Conservation (phyloP, 2,329 filamentous ascomycete species). For the Aspergillaceae sp. region DNA sequence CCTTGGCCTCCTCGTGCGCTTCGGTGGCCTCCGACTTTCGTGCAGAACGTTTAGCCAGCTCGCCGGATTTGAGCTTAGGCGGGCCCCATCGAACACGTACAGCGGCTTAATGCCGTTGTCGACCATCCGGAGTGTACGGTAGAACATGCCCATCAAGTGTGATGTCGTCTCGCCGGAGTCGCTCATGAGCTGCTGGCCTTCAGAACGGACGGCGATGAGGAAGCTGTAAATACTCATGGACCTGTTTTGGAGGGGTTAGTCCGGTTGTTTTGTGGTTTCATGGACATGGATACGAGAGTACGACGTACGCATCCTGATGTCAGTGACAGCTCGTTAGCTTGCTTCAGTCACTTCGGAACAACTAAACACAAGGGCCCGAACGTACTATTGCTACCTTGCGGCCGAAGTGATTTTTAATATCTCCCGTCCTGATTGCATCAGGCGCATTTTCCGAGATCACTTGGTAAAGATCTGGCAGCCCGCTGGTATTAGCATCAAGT, state of each 20-base stretch:
- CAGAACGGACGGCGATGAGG: conserved; percentile 91
- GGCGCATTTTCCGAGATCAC: conserved; percentile 89
- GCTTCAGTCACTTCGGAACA: neutral
- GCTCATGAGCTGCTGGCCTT: conserved; percentile 91
- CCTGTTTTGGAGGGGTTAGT: conserved; percentile 32
- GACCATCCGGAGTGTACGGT: conserved; percentile 93
- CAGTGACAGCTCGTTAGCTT: neutral
- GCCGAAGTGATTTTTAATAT: conserved; percentile 98
- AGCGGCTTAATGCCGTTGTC: conserved; percentile 98
- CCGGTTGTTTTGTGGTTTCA: neutral
- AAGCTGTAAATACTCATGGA: conserved; percentile 99
- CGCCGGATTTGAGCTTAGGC: conserved; percentile 93
- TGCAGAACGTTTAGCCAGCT: conserved; percentile 91
- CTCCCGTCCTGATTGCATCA: conserved; percentile 89
- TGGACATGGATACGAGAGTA: too few relatives aligned
- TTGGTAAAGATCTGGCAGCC: conserved; percentile 54
- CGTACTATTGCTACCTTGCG: conserved; percentile 94
- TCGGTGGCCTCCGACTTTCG: conserved; percentile 89
- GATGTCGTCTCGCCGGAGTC: conserved; percentile 95
- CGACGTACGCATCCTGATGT: conserved; percentile 48
- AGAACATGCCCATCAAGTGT: conserved; percentile 99
- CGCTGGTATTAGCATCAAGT: conserved; percentile 8
- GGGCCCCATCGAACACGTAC: conserved; percentile 95
- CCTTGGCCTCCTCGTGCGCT: conserved; percentile 86
- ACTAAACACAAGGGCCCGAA: conserved; percentile 9